Conservation (phyloP, 192 early-diverging fungal genomes). For the Gryganskiella cystojenkinii region DNA sequence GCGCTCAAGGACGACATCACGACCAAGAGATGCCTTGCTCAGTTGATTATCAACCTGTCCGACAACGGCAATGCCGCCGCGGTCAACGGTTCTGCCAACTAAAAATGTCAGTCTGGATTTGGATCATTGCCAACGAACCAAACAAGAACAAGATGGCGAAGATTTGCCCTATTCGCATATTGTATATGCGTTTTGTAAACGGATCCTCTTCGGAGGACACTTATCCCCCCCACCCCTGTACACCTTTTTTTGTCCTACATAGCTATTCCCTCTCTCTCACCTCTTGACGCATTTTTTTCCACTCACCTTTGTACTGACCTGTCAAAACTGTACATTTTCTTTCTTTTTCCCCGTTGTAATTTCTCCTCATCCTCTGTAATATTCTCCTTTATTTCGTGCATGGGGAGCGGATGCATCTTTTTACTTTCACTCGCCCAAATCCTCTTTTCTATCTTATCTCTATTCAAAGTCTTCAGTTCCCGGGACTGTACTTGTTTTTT, state of each 20-base stretch:
- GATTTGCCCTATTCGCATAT: too few relatives aligned
- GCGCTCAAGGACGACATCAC: constrained; percentile 91
- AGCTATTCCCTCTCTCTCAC: constrained; percentile 7
- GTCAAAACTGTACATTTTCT: not conserved
- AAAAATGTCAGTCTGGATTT: not conserved
- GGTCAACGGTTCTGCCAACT: constrained; percentile 11
- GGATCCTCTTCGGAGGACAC: too few relatives aligned
- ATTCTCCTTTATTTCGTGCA: not conserved
- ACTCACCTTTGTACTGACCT: not conserved
- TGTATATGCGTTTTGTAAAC: too few relatives aligned
- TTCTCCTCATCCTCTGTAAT: constrained; percentile 20
- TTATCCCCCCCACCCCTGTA: too few relatives aligned
- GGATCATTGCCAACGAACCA: too few relatives aligned
- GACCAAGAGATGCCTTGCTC: constrained; percentile 85
- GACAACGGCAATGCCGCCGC: constrained; percentile 38
- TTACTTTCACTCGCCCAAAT: not conserved
- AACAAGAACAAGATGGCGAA: too few relatives aligned
- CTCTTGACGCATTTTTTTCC: constrained; percentile 8
- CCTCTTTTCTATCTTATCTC: constrained; percentile 2
- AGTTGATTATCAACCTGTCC: constrained; percentile 69
- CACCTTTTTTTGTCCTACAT: not conserved
- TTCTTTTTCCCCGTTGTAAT: constrained; percentile 8
- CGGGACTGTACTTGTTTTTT: not conserved
- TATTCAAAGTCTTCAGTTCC: not conserved
- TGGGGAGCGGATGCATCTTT: not conserved